These are phyloP conservation scores for Leccinellum albellum DNA, from an alignment of 768 basidiomycete genomes.

Conservation along the genomic window DNA sequence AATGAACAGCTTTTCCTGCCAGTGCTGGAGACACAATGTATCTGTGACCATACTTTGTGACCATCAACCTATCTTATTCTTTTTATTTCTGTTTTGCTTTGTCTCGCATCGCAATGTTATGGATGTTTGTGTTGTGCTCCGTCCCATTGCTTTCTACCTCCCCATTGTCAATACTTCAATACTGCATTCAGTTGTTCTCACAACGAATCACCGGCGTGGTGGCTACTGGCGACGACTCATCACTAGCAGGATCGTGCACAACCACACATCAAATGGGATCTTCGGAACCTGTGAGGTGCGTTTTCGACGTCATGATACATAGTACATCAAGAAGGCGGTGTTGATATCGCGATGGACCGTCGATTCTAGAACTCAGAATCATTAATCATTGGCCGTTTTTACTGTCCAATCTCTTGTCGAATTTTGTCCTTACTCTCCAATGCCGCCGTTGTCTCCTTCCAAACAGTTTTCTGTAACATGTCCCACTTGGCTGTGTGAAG, in stretches of 20 bases:
- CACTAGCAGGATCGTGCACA: background rate
- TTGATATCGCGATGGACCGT: background rate
- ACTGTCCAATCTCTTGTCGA: constrained; percentile 5
- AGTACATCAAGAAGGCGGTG: background rate
- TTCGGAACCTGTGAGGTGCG: background rate
- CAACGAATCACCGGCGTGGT: background rate
- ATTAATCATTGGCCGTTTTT: background rate
- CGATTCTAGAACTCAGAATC: background rate
- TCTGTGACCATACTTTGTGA: constrained; percentile 13
- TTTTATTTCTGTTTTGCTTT: constrained; percentile 29
- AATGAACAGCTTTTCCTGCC: background rate
- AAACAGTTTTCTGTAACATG: constrained; percentile 39
- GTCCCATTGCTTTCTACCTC: background rate
- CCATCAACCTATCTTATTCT: constrained; percentile 28
- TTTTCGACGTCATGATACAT: background rate
- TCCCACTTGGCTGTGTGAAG: constrained; percentile 54
- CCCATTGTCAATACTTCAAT: background rate
- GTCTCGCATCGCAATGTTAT: constrained; percentile 26
- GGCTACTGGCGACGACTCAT: background rate
- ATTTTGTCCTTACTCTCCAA: constrained; percentile 7
- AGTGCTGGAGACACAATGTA: constrained; percentile 25
- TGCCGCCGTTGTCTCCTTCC: constrained; percentile 27
- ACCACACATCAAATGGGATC: too few species aligned
- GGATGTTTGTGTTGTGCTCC: constrained; percentile 20
- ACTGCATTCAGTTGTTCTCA: background rate